phyloP scores from a whole-genome alignment of 306 rosid genomes.

The Fragaria ananassa region DNA sequence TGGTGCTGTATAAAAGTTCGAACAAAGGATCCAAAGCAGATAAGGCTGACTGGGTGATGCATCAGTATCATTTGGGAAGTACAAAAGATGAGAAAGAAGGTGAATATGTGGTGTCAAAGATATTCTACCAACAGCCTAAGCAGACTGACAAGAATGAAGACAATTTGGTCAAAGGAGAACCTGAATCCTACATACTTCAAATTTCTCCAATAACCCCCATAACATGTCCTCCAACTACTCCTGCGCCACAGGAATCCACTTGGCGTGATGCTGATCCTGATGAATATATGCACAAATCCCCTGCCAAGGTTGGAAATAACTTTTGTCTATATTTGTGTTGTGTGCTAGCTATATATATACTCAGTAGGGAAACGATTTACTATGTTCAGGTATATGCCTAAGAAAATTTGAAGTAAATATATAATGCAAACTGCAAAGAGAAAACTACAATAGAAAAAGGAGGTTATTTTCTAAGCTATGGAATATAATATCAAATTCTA shows the following conservation, averaged over 20 bases:
- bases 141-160: constrained; percentile 43
- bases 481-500: background rate
- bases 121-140: constrained; percentile 59
- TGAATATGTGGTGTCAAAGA: constrained; percentile 74
- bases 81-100: constrained; percentile 76
- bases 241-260: constrained; percentile 43
- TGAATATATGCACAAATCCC: constrained; percentile 27
- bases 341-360: constrained; percentile 2
- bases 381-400: background rate
- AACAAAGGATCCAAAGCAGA: constrained; percentile 56
- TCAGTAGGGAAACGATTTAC: background rate
- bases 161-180: constrained; percentile 37
- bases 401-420: background rate
- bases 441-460: background rate
- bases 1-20: constrained; percentile 67
- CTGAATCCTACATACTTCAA: constrained; percentile 31
- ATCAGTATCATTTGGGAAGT: constrained; percentile 85
- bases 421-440: background rate
- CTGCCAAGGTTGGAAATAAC: constrained; percentile 41
- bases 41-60: constrained; percentile 81
- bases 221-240: constrained; percentile 59
- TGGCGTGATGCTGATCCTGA: constrained; percentile 33
- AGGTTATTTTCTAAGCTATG: background rate
- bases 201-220: constrained; percentile 76
- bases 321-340: constrained; percentile 11